phyloP scores from a whole-genome alignment of 140 eudicot genomes.

The Senecio squalidus region DNA sequence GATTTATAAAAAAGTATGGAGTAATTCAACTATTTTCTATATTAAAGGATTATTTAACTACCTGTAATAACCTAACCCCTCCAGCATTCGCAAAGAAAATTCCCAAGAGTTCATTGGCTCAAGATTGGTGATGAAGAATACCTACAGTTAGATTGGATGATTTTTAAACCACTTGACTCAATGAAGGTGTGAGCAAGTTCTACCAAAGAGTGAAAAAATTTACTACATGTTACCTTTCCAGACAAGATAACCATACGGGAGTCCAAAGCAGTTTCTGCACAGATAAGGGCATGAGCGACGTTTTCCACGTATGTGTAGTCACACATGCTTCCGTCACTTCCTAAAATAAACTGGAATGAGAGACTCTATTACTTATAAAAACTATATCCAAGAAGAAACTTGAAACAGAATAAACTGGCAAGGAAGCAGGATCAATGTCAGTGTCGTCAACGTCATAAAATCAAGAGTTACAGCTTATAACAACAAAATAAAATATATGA shows the following conservation, averaged over 20 bases:
- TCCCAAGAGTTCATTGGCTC: constrained; percentile 73
- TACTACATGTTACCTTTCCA: constrained; percentile 59
- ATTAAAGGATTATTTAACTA: constrained; percentile 10
- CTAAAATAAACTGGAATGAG: constrained; percentile 93
- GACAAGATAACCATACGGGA: constrained; percentile 47
- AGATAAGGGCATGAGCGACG: constrained; percentile 81
- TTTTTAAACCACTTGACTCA: not conserved
- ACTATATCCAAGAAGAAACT: constrained; percentile 25
- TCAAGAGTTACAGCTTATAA: too few relatives aligned
- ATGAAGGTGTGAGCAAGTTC: constrained; percentile 7
- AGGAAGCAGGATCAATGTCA: constrained; percentile 5
- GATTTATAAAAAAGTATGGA: not conserved
- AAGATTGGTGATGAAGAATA: constrained; percentile 66
- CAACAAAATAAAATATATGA: not conserved
- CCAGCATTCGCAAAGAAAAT: constrained; percentile 51
- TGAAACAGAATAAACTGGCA: not conserved
- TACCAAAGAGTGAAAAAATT: not conserved
- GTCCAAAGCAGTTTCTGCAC: constrained; percentile 78
- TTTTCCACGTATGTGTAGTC: constrained; percentile 93
- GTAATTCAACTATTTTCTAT: constrained; percentile 1
- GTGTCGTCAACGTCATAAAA: not conserved
- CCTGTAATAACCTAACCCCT: constrained; percentile 79
- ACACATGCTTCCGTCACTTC: constrained; percentile 56
- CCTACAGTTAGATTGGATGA: constrained; percentile 42
- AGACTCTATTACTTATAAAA: constrained; percentile 56